phyloP scores from a whole-genome alignment of 2,329 filamentous ascomycete species.

The Hymenoscyphus repandus region DNA sequence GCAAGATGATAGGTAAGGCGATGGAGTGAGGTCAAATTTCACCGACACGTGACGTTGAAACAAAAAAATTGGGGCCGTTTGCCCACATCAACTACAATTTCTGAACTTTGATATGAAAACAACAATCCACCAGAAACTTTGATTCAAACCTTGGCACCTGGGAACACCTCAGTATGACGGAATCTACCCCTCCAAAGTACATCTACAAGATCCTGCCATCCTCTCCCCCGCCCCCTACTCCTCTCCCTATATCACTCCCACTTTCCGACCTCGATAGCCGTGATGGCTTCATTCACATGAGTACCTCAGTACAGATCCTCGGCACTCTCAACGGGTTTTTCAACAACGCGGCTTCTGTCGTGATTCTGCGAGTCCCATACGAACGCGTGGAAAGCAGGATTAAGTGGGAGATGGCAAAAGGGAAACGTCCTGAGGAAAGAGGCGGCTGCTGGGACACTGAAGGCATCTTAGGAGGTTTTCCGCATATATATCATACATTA shows the following conservation, averaged over 20 bases:
- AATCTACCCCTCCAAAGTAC: conserved; percentile 19
- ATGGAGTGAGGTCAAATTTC: too few relatives aligned
- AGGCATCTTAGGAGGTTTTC: conserved; percentile 22
- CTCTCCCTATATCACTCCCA: conserved; percentile 23
- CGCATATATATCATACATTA: conserved; percentile 26
- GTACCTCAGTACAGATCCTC: conserved; percentile 23
- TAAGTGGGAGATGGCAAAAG: conserved; percentile 22
- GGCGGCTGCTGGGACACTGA: conserved; percentile 26
- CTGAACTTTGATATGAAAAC: background rate
- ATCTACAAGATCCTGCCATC: conserved; percentile 31
- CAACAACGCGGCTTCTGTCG: conserved; percentile 13
- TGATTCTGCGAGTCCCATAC: conserved; percentile 24
- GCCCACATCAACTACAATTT: too few relatives aligned
- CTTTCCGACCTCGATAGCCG: conserved; percentile 26
- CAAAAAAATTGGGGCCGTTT: too few relatives aligned
- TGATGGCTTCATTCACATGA: conserved; percentile 27
- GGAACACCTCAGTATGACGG: too few relatives aligned
- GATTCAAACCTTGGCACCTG: background rate
- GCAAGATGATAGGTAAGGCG: too few relatives aligned
- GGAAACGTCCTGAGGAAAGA: conserved; percentile 20
- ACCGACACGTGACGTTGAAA: too few relatives aligned
- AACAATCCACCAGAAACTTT: background rate
- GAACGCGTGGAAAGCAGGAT: conserved; percentile 19
- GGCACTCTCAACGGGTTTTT: conserved; percentile 27
- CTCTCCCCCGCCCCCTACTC: conserved; percentile 15